Evolutionary conservation across 257 asterid species (phyloP).

Genomic region (Solanum paucissectum): DNA sequence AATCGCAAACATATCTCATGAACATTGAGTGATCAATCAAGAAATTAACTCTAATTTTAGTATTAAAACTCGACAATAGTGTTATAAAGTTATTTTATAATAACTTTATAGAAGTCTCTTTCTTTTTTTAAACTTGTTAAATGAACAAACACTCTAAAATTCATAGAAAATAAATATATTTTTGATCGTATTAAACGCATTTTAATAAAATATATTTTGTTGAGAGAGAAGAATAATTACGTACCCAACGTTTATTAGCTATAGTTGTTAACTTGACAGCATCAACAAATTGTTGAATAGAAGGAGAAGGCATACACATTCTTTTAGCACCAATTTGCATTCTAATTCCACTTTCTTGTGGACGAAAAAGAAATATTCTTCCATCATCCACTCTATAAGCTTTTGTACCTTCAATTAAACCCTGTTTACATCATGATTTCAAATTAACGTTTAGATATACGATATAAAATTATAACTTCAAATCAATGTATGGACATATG

Average conservation of each 20-base stretch:
- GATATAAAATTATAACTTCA: neutral
- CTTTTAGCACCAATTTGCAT: slow-evolving; percentile 81
- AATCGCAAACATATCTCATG: too few species aligned
- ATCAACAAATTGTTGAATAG: slow-evolving; percentile 45
- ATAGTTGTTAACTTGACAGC: slow-evolving; percentile 67
- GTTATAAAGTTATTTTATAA: neutral
- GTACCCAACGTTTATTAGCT: slow-evolving; percentile 73
- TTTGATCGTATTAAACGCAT: neutral
- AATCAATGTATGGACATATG: neutral
- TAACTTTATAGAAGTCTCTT: neutral
- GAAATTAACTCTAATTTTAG: too few species aligned
- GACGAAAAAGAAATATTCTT: slow-evolving; percentile 52
- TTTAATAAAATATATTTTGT: neutral
- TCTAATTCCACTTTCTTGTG: slow-evolving; percentile 58
- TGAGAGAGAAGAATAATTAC: neutral
- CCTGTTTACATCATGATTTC: slow-evolving; percentile 2
- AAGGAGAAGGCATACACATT: slow-evolving; percentile 72
- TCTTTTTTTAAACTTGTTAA: neutral
- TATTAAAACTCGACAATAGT: too few species aligned
- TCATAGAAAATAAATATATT: neutral
- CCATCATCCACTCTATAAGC: slow-evolving; percentile 56
- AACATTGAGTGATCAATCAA: too few species aligned
- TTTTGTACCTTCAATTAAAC: slow-evolving; percentile 60
- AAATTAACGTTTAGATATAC: neutral
- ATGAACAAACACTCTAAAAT: neutral